Evolutionary conservation across 441 rosid genomes (phyloP).

Genomic region (Oxalis stricta): DNA sequence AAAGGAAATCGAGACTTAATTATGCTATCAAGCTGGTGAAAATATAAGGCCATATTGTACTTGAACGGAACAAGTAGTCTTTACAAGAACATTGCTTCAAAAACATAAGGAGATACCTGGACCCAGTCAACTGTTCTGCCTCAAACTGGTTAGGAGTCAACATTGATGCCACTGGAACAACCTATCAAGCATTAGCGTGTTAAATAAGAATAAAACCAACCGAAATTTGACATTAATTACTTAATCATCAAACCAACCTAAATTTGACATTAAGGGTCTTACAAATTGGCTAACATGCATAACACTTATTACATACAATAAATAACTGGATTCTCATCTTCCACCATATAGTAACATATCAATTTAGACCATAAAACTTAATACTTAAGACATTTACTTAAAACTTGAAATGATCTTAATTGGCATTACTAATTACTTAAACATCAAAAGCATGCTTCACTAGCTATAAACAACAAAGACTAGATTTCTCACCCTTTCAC

Average conservation of each 20-base stretch:
- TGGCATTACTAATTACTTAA: too few species aligned
- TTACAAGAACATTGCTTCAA: neutral
- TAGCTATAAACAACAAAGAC: neutral
- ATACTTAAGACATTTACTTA: neutral
- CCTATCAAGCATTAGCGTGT: constrained; percentile 41
- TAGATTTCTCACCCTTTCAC: constrained; percentile 54
- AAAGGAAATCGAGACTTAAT: neutral
- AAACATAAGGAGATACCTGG: constrained; percentile 42
- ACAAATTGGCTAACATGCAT: neutral
- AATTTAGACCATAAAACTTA: too few species aligned
- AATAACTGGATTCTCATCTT: constrained; percentile 1
- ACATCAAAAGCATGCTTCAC: neutral
- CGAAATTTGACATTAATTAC: too few species aligned
- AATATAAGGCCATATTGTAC: neutral
- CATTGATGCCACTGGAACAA: constrained; percentile 98
- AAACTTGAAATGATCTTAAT: neutral
- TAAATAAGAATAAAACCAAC: too few species aligned
- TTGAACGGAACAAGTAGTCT: constrained; percentile 7
- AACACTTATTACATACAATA: constrained; percentile 5
- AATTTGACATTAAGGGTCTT: neutral
- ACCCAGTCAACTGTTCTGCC: constrained; percentile 78
- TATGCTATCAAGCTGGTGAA: neutral
- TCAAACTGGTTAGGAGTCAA: constrained; percentile 99
- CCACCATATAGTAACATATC: too few species aligned
- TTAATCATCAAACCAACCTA: too few species aligned